Evolutionary conservation across 306 rosid species (phyloP), one percentile per base, ranked within the genome.

Genomic region (Acacia acuminata): DNA sequence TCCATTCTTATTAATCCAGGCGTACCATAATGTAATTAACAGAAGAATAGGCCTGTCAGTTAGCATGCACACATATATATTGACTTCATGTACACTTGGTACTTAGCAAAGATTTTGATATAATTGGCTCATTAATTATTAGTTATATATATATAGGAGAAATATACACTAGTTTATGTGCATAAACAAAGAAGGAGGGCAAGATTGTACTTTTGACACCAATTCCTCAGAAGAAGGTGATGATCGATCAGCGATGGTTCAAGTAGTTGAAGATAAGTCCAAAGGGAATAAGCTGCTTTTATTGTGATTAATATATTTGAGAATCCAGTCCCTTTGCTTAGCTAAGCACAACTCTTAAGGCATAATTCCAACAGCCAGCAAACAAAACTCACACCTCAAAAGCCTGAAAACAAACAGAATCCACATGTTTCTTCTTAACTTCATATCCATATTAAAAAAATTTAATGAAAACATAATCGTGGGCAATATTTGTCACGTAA

Each of bases 301-400:
- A 79, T 84, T 76, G 80, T 79, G 82, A 82, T 81, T 78, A 81
- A 77, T 79, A 81, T 84, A 85, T 79, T 79, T 78, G 75, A 75
- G 67, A 82, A 53, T 30, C 17, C 78, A 73, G 30, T 73, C 71
- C 51, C 72, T 75, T 24, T 83, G 78, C 71, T 53, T 71, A 82
- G 75, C 68, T 22, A 90, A 38, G 84, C 87, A 85, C 56, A 43
- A 44, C 89, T 77, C 80, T 73, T n/a, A 63, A 53, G 30, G 87
- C 83, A 87, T 82, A 85, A 36, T 56, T 90, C 97, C 98, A 94
- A 88, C 66, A 79, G 91, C 94, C 82, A 51, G 32, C 83, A 87
- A 87, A 92, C 98, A 94, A 94, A 94, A 65, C 50, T 82, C 89
- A 84, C 94, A 87, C 91, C 97, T 92, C 94, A 90, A 92, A 94